These are phyloP conservation scores for Akanthomyces uredinophilus DNA, from an alignment of 2,329 filamentous ascomycete species.

Conservation along the genomic window DNA sequence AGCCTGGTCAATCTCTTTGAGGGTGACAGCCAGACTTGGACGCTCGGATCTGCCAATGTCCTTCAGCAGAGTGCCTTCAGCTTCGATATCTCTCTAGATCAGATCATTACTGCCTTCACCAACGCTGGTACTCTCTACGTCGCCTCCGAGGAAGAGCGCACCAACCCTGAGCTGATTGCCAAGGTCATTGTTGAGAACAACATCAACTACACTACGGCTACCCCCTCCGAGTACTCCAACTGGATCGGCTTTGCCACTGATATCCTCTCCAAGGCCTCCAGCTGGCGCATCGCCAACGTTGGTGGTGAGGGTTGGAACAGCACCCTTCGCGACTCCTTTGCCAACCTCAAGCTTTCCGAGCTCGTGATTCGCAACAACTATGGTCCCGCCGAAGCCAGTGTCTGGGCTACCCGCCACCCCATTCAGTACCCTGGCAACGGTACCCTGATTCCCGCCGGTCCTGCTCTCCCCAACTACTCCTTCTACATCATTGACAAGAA, in stretches of 20 bases:
- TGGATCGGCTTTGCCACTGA: constrained; percentile 24
- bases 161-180: constrained; percentile 31
- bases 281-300: constrained; percentile 19
- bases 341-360: constrained; percentile 13
- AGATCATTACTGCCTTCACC: constrained; percentile 32
- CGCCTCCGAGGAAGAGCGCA: constrained; percentile 25
- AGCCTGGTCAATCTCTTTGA: constrained; percentile 27
- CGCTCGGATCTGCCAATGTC: constrained; percentile 23
- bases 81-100: constrained; percentile 37
- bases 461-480: constrained; percentile 27
- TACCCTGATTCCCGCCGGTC: constrained; percentile 20
- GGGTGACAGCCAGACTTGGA: constrained; percentile 17
- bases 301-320: constrained; percentile 18
- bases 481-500: constrained; percentile 38
- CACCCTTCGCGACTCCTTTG: constrained; percentile 14
- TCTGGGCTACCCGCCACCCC: constrained; percentile 15
- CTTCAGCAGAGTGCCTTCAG: constrained; percentile 35
- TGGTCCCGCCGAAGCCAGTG: constrained; percentile 14
- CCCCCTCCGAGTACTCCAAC: constrained; percentile 36
- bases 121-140: constrained; percentile 34
- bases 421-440: constrained; percentile 17
- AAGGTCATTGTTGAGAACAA: constrained; percentile 30
- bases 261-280: constrained; percentile 11
- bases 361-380: constrained; percentile 16
- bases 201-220: constrained; percentile 34